phyloP scores from a whole-genome alignment of 768 basidiomycete genomes.

The Phaeotremella fagi region DNA sequence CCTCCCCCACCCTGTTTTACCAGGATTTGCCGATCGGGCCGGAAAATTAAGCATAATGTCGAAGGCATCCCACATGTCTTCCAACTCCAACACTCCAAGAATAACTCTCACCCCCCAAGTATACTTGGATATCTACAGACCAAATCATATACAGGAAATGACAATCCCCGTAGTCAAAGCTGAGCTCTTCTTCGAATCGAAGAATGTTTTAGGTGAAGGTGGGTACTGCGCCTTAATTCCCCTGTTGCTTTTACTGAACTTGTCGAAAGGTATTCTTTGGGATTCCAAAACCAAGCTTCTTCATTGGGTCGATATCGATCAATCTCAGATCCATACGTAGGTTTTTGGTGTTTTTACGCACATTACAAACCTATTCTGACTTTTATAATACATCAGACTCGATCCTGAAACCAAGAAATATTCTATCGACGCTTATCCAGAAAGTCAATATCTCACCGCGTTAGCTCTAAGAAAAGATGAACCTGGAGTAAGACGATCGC shows the following conservation, averaged over 20 bases:
- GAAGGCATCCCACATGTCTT: too few species aligned
- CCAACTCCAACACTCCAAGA: too few species aligned
- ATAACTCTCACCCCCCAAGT: too few species aligned
- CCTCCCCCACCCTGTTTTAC: too few species aligned
- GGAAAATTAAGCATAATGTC: too few species aligned
- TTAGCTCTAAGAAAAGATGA: constrained; percentile 22
- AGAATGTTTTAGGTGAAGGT: constrained; percentile 44
- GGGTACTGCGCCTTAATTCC: background rate
- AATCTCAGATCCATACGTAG: constrained; percentile 36
- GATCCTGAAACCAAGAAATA: constrained; percentile 35
- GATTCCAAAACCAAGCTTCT: constrained; percentile 36
- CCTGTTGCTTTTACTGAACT: background rate
- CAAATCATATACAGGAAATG: too few species aligned
- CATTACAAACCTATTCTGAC: background rate
- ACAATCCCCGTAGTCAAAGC: constrained; percentile 26
- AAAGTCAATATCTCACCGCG: constrained; percentile 21
- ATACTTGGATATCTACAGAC: too few species aligned
- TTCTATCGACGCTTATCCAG: constrained; percentile 37
- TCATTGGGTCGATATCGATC: constrained; percentile 43
- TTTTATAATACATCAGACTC: constrained; percentile 16
- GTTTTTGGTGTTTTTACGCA: constrained; percentile 5
- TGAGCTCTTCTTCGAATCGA: constrained; percentile 31
- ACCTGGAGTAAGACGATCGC: constrained; percentile 13
- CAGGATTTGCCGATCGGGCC: too few species aligned
- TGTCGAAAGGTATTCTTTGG: constrained; percentile 33